These are phyloP conservation scores for Daucus carota DNA, from an alignment of 129 eudicot genomes.

Conservation along the genomic window DH1_v3.0 NC_030386.2:17250001-17250500, in stretches of 20 bases:
- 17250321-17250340: background rate
- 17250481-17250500: background rate
- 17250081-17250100: background rate
- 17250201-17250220: background rate
- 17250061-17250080: background rate
- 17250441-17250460: background rate
- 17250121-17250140: background rate
- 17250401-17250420: conserved; percentile 3
- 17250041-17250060: background rate
- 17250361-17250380: background rate
- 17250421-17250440: background rate
- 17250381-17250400: background rate
- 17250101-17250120: background rate
- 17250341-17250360: conserved; percentile 16
- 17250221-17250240: background rate
- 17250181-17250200: background rate
- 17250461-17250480: background rate
- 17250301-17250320: background rate
- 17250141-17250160: background rate
- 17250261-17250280: background rate
- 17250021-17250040: no score
- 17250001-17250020: background rate
- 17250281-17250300: background rate
- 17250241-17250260: background rate
- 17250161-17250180: background rate